Evolutionary conservation across 1,284 basidiomycete genomes (phyloP).

Genomic region (Trametes hirsuta): DNA sequence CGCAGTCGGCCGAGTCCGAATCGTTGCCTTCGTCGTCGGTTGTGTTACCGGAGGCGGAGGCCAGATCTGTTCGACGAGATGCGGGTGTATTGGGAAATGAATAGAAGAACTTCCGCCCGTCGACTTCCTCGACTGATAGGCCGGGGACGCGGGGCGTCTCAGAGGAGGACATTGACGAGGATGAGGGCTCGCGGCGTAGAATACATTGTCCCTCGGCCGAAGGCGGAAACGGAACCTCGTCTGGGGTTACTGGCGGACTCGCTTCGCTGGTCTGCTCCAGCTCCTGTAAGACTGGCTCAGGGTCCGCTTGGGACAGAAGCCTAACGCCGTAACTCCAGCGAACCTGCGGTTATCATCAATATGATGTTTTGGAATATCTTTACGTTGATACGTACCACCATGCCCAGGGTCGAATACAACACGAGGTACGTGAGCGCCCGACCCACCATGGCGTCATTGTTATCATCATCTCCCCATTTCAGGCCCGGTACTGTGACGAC

Average conservation of each 20-base stretch:
- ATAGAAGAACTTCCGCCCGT: constrained; percentile 46
- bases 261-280: constrained; percentile 22
- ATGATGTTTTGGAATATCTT: background rate
- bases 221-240: constrained; percentile 32
- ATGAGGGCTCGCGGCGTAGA: constrained; percentile 24
- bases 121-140: constrained; percentile 23
- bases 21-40: constrained; percentile 38
- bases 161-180: constrained; percentile 22
- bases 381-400: constrained; percentile 65
- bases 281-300: constrained; percentile 29
- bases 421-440: constrained; percentile 92
- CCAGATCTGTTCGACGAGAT: constrained; percentile 7
- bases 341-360: constrained; percentile 48
- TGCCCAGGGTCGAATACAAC: constrained; percentile 91
- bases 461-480: constrained; percentile 84
- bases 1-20: constrained; percentile 40
- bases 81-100: constrained; percentile 69
- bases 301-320: constrained; percentile 75
- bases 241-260: constrained; percentile 32
- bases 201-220: constrained; percentile 27
- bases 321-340: constrained; percentile 89
- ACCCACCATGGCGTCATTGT: constrained; percentile 86
- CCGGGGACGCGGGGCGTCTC: constrained; percentile 20
- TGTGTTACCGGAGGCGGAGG: constrained; percentile 21
- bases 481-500: constrained; percentile 84